Evolutionary conservation across 306 rosid genomes (phyloP).

Genomic region (Pachyrhizus erosus): DNA sequence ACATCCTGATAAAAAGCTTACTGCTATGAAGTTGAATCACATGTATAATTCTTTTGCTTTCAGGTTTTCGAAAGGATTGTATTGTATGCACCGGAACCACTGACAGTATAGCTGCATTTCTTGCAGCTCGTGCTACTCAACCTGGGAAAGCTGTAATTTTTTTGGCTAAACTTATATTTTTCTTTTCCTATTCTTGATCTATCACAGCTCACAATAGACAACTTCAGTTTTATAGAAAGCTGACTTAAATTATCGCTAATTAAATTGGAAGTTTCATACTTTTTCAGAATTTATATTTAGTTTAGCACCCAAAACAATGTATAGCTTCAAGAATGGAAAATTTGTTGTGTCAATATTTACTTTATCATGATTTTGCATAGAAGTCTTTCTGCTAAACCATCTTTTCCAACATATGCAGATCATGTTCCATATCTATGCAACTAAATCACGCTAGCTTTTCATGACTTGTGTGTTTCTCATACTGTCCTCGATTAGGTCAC

Average conservation of each 20-base stretch:
- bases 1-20: neutral
- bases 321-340: neutral
- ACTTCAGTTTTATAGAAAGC: neutral
- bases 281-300: neutral
- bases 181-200: constrained; percentile 3
- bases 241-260: neutral
- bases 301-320: neutral
- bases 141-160: constrained; percentile 85
- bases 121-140: constrained; percentile 83
- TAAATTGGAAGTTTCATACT: neutral
- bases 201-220: neutral
- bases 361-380: neutral
- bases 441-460: constrained; percentile 24
- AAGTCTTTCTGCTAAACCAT: neutral
- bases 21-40: constrained; percentile 27
- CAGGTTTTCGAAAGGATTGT: constrained; percentile 82
- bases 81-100: constrained; percentile 91
- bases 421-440: constrained; percentile 15
- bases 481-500: constrained; percentile 65
- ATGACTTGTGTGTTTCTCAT: neutral
- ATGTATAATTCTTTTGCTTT: constrained; percentile 34
- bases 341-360: constrained; percentile 13
- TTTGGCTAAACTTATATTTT: constrained; percentile 20
- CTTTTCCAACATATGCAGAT: constrained; percentile 5
- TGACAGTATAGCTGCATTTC: constrained; percentile 95